Evolutionary conservation across 805 yeast genomes (phyloP).

Genomic region (Sugiyamaella smithiae): DNA sequence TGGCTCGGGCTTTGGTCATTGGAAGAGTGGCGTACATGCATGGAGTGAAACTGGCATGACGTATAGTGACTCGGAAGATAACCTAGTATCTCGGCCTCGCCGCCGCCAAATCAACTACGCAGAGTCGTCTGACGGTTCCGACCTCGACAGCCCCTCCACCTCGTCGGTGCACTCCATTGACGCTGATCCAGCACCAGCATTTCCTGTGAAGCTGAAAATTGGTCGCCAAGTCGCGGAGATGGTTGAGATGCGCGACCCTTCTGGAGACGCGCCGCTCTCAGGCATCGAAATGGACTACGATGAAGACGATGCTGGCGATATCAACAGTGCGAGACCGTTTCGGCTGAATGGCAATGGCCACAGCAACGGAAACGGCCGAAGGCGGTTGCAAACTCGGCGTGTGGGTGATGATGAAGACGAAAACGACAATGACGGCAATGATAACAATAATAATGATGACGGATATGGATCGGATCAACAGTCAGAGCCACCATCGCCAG

Average conservation of each 20-base stretch:
- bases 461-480: not conserved
- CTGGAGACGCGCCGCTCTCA: slow-evolving; percentile 5
- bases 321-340: not conserved
- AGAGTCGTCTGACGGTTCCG: not conserved
- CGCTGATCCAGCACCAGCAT: not conserved
- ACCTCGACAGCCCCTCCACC: not conserved
- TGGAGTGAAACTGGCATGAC: slow-evolving; percentile 3
- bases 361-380: not conserved
- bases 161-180: not conserved
- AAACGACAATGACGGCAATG: not conserved
- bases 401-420: slow-evolving; percentile 10
- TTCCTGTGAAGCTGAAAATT: slow-evolving; percentile 21
- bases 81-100: not conserved
- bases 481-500: not conserved
- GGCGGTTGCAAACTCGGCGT: slow-evolving; percentile 4
- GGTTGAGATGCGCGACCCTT: slow-evolving; percentile 12
- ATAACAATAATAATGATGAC: slow-evolving; percentile 10
- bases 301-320: slow-evolving; percentile 16
- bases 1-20: too few species aligned
- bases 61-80: slow-evolving; percentile 1
- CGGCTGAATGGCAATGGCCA: not conserved
- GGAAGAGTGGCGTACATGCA: too few species aligned
- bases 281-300: slow-evolving; percentile 12
- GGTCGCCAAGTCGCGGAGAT: slow-evolving; percentile 18
- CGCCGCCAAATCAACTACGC: not conserved